These are phyloP conservation scores for Cladosporium sp. DNA, from an alignment of 2,329 filamentous ascomycete species.

Conservation along the genomic window DNA sequence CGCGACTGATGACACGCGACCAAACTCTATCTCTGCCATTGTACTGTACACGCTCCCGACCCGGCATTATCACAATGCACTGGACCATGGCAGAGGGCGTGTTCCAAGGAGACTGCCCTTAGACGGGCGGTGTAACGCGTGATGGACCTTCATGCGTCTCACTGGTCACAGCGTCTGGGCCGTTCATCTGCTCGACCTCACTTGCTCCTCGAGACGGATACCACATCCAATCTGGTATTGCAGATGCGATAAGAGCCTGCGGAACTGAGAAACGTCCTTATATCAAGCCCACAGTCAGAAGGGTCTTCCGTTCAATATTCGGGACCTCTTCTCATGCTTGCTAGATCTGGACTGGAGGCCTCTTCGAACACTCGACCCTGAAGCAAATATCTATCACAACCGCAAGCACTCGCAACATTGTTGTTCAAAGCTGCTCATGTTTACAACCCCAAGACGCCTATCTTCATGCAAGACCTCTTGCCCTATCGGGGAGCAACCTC, in stretches of 20 bases:
- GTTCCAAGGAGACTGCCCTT: neutral
- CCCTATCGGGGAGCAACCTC: neutral
- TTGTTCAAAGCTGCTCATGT: neutral
- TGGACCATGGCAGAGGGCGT: neutral
- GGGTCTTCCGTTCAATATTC: too few relatives aligned
- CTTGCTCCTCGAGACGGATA: neutral
- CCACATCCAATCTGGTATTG: slow-evolving; percentile 1
- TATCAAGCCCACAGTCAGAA: neutral
- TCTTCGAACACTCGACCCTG: neutral
- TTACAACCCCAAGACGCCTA: neutral
- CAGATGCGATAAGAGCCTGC: neutral
- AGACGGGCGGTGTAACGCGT: neutral
- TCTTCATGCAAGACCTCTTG: neutral
- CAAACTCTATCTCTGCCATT: slow-evolving; percentile 9
- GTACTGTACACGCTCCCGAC: neutral
- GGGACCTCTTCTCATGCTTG: neutral
- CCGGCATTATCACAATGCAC: neutral
- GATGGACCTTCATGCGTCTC: neutral
- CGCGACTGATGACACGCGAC: slow-evolving; percentile 1
- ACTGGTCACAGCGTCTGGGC: neutral
- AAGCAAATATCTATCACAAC: neutral
- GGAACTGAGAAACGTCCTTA: neutral
- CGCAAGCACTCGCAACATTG: neutral
- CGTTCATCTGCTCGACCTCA: neutral
- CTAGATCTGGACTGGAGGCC: too few relatives aligned